Percentiles rank a stretch among this genome's conserved stretches.
Evolutionary conservation across 2,329 filamentous ascomycete genomes (phyloP).

Genomic region (Talaromyces rugulosus): DNA sequence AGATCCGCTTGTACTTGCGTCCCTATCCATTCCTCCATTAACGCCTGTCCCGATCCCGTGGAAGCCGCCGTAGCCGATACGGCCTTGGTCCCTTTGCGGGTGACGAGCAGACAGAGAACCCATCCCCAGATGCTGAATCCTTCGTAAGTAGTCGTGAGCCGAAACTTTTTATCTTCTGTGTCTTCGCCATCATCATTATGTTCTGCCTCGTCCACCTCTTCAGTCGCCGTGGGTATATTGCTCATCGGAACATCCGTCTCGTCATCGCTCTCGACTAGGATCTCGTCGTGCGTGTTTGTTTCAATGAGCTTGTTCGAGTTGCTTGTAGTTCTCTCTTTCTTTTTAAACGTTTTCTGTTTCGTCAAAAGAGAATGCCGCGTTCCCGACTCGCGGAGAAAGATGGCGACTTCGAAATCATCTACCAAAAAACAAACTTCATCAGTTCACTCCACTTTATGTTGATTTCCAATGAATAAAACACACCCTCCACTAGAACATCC

Average conservation of each 20-base stretch:
- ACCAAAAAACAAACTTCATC: conserved; percentile 8
- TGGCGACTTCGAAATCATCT: conserved; percentile 95
- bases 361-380: conserved; percentile 81
- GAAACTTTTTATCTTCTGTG: conserved; percentile 87
- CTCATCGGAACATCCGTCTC: conserved; percentile 50
- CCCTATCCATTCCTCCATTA: conserved; percentile 84
- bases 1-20: conserved; percentile 56
- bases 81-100: conserved; percentile 51
- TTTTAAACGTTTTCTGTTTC: conserved; percentile 74
- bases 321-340: conserved; percentile 53
- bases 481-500: conserved; percentile 79
- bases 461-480: background rate
- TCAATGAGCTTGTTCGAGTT: conserved; percentile 61
- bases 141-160: conserved; percentile 82
- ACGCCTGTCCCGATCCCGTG: conserved; percentile 55
- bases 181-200: conserved; percentile 20
- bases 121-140: conserved; percentile 94
- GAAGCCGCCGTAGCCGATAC: conserved; percentile 25
- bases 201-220: conserved; percentile 15
- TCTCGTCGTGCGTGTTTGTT: conserved; percentile 50
- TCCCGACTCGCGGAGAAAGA: conserved; percentile 84
- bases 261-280: conserved; percentile 60
- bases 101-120: conserved; percentile 85
- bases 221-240: conserved; percentile 49
- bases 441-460: background rate